phyloP scores from a whole-genome alignment of 2,329 filamentous ascomycete genomes.

The Tolypocladium pustulatum region DNA sequence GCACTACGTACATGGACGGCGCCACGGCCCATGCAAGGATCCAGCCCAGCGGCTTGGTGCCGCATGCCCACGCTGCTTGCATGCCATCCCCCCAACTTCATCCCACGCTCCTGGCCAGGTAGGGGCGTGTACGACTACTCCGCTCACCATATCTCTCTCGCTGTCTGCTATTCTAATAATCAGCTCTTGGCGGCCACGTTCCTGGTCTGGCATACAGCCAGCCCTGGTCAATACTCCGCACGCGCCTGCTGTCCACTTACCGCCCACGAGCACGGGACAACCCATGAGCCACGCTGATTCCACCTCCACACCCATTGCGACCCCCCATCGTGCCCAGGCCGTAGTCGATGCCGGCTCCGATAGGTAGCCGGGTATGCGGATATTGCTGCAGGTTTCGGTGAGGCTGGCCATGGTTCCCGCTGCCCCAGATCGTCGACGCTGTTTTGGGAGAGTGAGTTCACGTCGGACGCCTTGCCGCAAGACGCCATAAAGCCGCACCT shows the following conservation, averaged over 20 bases:
- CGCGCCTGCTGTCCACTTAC: not conserved
- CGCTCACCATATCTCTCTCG: not conserved
- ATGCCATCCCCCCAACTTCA: not conserved
- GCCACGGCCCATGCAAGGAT: not conserved
- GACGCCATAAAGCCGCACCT: not conserved
- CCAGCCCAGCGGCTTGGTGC: constrained; percentile 3
- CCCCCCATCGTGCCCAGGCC: not conserved
- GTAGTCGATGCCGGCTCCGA: not conserved
- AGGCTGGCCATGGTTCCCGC: not conserved
- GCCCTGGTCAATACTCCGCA: not conserved
- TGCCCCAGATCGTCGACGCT: not conserved
- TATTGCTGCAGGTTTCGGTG: not conserved
- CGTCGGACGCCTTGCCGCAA: not conserved
- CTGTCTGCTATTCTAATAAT: too few relatives aligned
- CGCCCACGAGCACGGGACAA: not conserved
- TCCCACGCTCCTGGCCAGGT: not conserved
- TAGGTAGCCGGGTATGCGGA: not conserved
- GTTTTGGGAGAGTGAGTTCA: not conserved
- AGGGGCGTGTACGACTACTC: not conserved
- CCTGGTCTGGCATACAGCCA: not conserved
- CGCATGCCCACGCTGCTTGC: not conserved
- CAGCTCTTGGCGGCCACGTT: not conserved
- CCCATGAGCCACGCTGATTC: not conserved
- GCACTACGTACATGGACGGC: not conserved
- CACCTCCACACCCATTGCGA: not conserved